These are phyloP conservation scores for Paramecium sonneborni DNA, from an alignment of 73 alveolate species.

Conservation along the genomic window DNA sequence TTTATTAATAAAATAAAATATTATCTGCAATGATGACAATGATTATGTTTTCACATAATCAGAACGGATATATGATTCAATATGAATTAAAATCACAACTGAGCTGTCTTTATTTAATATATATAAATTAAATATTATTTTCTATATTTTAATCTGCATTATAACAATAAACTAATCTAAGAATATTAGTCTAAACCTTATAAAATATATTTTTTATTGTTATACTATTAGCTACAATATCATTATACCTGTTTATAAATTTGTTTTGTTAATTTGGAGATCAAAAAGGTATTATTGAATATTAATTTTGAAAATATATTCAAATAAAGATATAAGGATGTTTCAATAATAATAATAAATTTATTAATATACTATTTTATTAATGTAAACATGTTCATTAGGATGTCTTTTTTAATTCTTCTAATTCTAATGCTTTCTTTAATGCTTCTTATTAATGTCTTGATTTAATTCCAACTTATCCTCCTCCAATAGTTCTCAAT, in stretches of 20 bases:
- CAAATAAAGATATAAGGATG: too few relatives aligned
- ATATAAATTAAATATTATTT: too few relatives aligned
- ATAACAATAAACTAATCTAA: too few relatives aligned
- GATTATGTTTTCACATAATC: neutral
- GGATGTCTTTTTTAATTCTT: conserved; percentile 83
- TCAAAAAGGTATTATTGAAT: neutral
- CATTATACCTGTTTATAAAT: neutral
- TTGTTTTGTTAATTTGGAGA: neutral
- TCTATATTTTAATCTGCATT: too few relatives aligned
- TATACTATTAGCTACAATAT: too few relatives aligned
- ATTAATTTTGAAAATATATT: neutral
- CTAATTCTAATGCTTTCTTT: conserved; percentile 71
- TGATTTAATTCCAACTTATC: conserved; percentile 69
- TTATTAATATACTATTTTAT: neutral
- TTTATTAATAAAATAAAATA: neutral
- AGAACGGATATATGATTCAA: neutral
- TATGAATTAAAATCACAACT: neutral
- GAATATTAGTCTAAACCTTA: too few relatives aligned
- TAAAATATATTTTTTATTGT: too few relatives aligned
- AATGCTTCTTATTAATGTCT: conserved; percentile 72
- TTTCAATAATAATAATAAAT: neutral
- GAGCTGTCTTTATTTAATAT: neutral
- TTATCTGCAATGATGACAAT: neutral
- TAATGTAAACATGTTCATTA: conserved; percentile 29
- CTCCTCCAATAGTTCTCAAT: conserved; percentile 73